Percentiles rank a stretch among this genome's conserved stretches.
Conservation (phyloP, 345 rosid species). For the Litchi chinensis region DNA sequence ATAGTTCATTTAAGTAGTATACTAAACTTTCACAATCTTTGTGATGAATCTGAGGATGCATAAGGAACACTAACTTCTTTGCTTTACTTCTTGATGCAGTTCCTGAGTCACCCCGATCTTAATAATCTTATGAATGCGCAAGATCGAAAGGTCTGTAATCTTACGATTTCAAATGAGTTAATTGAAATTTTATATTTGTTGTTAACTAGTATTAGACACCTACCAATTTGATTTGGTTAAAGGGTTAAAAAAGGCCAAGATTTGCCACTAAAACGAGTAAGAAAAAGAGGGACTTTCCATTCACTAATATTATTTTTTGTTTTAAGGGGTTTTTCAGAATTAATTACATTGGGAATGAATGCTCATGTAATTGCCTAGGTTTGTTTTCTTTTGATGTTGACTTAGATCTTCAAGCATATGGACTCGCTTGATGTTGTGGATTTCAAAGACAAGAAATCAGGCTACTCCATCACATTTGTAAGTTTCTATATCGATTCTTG, state of each 20-base stretch:
- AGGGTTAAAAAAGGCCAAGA: too few species aligned
- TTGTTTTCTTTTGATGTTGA: neutral
- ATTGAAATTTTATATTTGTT: neutral
- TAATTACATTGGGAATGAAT: neutral
- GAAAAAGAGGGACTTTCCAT: too few species aligned
- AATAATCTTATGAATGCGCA: constrained; percentile 32
- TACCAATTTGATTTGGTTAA: too few species aligned
- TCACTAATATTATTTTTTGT: too few species aligned
- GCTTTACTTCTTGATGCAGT: constrained; percentile 24
- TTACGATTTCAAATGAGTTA: constrained; percentile 12
- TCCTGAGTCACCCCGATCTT: constrained; percentile 45
- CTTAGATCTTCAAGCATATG: constrained; percentile 40
- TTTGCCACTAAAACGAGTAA: too few species aligned
- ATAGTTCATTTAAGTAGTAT: neutral
- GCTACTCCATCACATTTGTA: constrained; percentile 43
- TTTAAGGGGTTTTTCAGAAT: too few species aligned
- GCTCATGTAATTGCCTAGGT: neutral
- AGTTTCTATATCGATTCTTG: constrained; percentile 18
- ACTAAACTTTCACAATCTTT: neutral
- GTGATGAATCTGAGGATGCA: constrained; percentile 9
- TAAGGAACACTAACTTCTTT: constrained; percentile 5
- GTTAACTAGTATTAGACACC: neutral
- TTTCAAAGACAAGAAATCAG: constrained; percentile 44
- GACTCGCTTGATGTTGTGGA: constrained; percentile 46
- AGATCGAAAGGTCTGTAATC: constrained; percentile 40